phyloP scores from a whole-genome alignment of 2,329 filamentous ascomycete genomes.

The Piedraia hortae region DNA sequence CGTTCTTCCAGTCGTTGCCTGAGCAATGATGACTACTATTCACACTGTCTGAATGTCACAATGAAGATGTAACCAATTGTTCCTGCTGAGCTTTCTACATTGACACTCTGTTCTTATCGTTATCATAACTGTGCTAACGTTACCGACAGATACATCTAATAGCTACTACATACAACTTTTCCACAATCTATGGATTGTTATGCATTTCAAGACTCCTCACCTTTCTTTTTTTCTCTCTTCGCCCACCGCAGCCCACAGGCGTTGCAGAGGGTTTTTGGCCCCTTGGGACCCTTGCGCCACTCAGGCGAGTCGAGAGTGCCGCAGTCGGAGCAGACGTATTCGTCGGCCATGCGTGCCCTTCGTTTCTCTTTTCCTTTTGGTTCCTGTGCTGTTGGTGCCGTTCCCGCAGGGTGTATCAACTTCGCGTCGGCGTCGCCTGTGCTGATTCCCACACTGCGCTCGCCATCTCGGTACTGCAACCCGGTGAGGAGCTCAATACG shows the following conservation, averaged over 20 bases:
- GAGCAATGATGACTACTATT: too few species aligned
- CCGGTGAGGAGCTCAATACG: conserved; percentile 86
- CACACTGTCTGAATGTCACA: too few species aligned
- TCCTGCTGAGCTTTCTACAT: too few species aligned
- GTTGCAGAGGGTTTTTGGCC: conserved; percentile 86
- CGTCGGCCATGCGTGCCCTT: conserved; percentile 54
- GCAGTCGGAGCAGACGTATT: conserved; percentile 90
- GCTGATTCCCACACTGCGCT: conserved; percentile 65
- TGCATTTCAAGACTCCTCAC: conserved; percentile 7
- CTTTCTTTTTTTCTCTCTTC: conserved; percentile 15
- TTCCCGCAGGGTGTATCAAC: conserved; percentile 58
- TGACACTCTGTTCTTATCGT: too few species aligned
- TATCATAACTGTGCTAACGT: too few species aligned
- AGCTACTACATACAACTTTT: too few species aligned
- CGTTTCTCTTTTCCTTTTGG: conserved; percentile 62
- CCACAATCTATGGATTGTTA: too few species aligned
- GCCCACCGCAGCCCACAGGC: conserved; percentile 39
- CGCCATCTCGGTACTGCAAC: conserved; percentile 62
- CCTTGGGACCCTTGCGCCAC: conserved; percentile 81
- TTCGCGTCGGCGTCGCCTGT: conserved; percentile 60
- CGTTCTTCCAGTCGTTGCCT: too few species aligned
- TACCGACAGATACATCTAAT: too few species aligned
- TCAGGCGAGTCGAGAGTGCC: conserved; percentile 84
- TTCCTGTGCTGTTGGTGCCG: conserved; percentile 62
- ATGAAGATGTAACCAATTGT: too few species aligned